A percentile compares a stretch with the other conserved stretches of the same genome.
These are phyloP conservation scores for Uronychia setigera DNA, from an alignment of 73 alveolate genomes.

Conservation along the genomic window DNA sequence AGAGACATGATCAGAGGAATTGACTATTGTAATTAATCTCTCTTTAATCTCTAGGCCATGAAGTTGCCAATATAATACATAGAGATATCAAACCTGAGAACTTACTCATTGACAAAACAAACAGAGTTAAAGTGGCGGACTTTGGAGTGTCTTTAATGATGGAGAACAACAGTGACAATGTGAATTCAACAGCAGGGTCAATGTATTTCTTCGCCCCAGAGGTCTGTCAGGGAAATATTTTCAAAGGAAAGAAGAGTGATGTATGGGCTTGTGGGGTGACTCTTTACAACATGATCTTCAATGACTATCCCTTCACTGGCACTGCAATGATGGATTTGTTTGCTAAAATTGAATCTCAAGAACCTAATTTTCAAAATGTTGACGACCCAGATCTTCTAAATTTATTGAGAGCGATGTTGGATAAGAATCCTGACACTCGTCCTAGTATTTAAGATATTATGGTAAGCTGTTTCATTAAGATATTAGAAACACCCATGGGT, in stretches of 20 bases:
- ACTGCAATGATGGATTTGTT: constrained; percentile 20
- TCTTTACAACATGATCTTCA: constrained; percentile 40
- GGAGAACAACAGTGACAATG: constrained; percentile 48
- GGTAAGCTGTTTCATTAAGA: not conserved
- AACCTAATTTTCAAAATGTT: constrained; percentile 11
- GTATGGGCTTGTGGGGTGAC: constrained; percentile 72
- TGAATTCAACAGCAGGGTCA: constrained; percentile 57
- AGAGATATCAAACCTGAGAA: constrained; percentile 91
- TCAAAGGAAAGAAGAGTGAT: constrained; percentile 54
- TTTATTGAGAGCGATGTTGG: not conserved
- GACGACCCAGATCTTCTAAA: not conserved
- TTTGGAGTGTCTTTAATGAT: constrained; percentile 70
- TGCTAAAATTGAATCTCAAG: constrained; percentile 20
- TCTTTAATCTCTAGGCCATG: too few relatives aligned
- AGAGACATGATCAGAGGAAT: constrained; percentile 47
- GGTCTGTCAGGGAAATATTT: constrained; percentile 32
- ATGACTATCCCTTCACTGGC: constrained; percentile 35
- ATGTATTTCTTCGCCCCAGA: constrained; percentile 64
- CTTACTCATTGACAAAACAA: constrained; percentile 71
- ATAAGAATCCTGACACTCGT: not conserved
- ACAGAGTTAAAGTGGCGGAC: constrained; percentile 73
- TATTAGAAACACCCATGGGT: not conserved
- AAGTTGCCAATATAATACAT: constrained; percentile 69
- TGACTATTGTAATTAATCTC: too few relatives aligned
- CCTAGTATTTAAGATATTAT: not conserved